Evolutionary conservation across 2,329 filamentous ascomycete genomes (phyloP), one percentile per base, ranked within the genome.

Genomic region (Monilinia laxa): DNA sequence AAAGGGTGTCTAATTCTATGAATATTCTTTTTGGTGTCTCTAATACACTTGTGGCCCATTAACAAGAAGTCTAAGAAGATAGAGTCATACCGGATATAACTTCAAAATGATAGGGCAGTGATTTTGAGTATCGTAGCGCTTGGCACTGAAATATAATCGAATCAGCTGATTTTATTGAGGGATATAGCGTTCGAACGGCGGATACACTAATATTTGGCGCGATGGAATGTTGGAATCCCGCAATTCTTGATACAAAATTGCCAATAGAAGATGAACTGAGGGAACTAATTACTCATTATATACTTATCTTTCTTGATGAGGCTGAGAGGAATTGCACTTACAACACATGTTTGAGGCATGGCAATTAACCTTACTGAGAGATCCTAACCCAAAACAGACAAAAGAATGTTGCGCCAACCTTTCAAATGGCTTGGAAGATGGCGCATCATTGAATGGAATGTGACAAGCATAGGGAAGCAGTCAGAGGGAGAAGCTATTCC

Each of bases 401-500:
- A 12, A 12, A 47, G 20, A 20, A 47, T n/a, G 28, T 7, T 59
- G 28, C 25, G 25, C 28, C 25, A n/a, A 35, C 20, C 47, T 28
- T 25, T 54, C 25, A 35, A 35, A 54, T 35, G 52, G 52, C 52
- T 47, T 60, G 38, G 18, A 31, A 12, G 5, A 47, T 12, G 18
- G 62, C 35, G 25, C 11, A 55, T 12, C 38, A 20, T 18, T 11
- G 25, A 16, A 23, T 6, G 23, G 5, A 23, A 42, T 23, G 5
- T 59, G 28, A 28, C 20, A n/a, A 31, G 10, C 12, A 47, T 47
- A 14, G 40, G 31, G 56, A 25, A 47, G 25, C 42, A 9, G 31
- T 60, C 57, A 49, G 9, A 49, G 23, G 51, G 51, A 38, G 25
- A 49, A 64, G 23, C 25, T 25, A 12, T n/a, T n/a, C n/a, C 62